Percentiles rank a stretch among this genome's conserved stretches.
phyloP scores from a whole-genome alignment of 345 rosid genomes.

The Kandelia obovata region DNA sequence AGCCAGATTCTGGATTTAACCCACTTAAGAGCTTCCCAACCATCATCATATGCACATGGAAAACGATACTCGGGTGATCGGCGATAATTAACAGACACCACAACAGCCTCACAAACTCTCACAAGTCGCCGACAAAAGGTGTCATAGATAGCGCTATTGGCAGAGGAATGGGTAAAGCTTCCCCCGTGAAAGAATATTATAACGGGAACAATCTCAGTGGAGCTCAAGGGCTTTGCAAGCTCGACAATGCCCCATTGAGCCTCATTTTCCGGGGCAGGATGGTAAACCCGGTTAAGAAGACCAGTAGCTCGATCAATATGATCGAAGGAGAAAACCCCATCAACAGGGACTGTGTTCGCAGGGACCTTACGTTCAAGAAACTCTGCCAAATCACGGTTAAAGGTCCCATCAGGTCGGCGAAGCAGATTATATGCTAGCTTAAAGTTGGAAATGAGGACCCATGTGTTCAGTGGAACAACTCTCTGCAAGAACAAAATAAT shows the following conservation, averaged over 20 bases:
- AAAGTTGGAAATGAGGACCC: constrained; percentile 97
- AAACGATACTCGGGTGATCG: constrained; percentile 76
- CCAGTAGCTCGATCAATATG: constrained; percentile 66
- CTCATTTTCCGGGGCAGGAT: constrained; percentile 36
- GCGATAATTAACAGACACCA: constrained; percentile 89
- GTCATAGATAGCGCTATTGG: constrained; percentile 93
- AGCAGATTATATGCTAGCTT: constrained; percentile 88
- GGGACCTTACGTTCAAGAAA: constrained; percentile 86
- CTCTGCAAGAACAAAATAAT: constrained; percentile 45
- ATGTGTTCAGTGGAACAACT: constrained; percentile 93
- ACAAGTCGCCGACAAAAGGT: constrained; percentile 90
- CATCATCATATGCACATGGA: constrained; percentile 94
- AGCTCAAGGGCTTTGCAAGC: constrained; percentile 64
- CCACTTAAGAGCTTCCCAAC: constrained; percentile 94
- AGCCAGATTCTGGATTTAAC: constrained; percentile 83
- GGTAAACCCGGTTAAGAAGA: constrained; percentile 73
- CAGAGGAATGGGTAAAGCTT: constrained; percentile 92
- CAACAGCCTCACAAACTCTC: constrained; percentile 55
- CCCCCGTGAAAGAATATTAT: constrained; percentile 95
- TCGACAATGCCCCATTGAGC: constrained; percentile 50
- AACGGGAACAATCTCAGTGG: constrained; percentile 65
- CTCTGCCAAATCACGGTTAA: constrained; percentile 87
- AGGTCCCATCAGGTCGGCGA: constrained; percentile 89
- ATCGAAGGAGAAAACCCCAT: constrained; percentile 92
- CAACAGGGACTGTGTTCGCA: constrained; percentile 72